Conservation (phyloP, 228 moss, liverwort and hornwort genomes). For the Sphagnum fallax region DNA sequence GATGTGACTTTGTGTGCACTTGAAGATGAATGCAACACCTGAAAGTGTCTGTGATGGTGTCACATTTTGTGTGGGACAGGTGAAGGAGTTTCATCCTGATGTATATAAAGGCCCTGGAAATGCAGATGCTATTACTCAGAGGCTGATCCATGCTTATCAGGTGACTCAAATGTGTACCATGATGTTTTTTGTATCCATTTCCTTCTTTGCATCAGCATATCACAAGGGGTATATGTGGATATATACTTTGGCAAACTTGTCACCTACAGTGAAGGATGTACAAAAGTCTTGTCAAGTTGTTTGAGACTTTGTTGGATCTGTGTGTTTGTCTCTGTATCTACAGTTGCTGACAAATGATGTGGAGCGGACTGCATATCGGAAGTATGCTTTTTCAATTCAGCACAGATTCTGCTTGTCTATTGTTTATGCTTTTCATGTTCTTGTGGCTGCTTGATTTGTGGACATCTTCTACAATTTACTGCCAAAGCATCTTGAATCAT, state of each 20-base stretch:
- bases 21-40: no score
- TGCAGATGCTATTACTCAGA: constrained; percentile 87
- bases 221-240: background rate
- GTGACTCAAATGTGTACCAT: constrained; percentile 10
- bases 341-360: constrained; percentile 61
- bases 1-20: background rate
- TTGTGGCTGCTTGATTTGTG: no score
- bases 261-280: background rate
- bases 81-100: constrained; percentile 97
- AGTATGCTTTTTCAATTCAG: background rate
- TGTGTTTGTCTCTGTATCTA: constrained; percentile 4
- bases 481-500: background rate
- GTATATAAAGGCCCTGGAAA: constrained; percentile 83
- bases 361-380: constrained; percentile 1
- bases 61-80: constrained; percentile 22
- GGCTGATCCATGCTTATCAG: constrained; percentile 81
- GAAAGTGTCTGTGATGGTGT: no score
- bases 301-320: background rate
- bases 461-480: no score
- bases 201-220: background rate
- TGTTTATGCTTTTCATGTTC: background rate
- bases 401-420: background rate
- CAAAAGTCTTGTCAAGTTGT: background rate
- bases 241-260: background rate
- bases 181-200: no score